These are phyloP conservation scores for Barbarea vulgaris DNA, from an alignment of 345 rosid species.

Conservation along the genomic window DNA sequence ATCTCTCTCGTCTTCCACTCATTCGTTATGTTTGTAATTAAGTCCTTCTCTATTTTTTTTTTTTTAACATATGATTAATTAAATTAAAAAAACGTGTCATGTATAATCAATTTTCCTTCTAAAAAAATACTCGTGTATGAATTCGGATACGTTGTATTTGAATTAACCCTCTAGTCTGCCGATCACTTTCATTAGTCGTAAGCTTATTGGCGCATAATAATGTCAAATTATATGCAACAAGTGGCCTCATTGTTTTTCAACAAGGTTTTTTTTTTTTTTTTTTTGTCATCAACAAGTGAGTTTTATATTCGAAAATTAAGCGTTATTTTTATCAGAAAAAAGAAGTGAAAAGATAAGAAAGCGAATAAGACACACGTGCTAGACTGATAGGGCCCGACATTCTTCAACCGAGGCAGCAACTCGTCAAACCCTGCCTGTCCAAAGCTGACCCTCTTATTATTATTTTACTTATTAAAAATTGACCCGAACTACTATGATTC, in stretches of 20 bases:
- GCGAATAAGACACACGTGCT: conserved; percentile 36
- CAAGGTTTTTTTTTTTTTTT: no score
- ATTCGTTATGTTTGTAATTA: not conserved
- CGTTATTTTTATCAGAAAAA: not conserved
- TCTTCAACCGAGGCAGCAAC: conserved; percentile 36
- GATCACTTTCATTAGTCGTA: not conserved
- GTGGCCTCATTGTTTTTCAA: no score
- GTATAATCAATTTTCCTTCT: not conserved
- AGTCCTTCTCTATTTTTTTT: not conserved
- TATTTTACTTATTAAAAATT: not conserved
- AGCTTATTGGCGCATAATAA: not conserved
- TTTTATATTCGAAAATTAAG: not conserved
- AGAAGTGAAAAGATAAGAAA: conserved; percentile 17
- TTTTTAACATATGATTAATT: no score
- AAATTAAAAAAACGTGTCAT: not conserved
- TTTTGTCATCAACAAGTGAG: not conserved
- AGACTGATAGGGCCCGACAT: conserved; percentile 35
- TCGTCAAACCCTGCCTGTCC: conserved; percentile 37
- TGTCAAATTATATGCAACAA: no score
- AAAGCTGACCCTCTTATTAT: conserved; percentile 23
- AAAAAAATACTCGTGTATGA: not conserved
- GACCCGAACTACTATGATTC: not conserved
- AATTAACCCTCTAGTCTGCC: not conserved
- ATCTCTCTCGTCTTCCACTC: conserved; percentile 35
- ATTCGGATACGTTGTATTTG: not conserved